Evolutionary conservation across 148 eudicot genomes (phyloP).

Genomic region (Talinum fruticosum): DNA sequence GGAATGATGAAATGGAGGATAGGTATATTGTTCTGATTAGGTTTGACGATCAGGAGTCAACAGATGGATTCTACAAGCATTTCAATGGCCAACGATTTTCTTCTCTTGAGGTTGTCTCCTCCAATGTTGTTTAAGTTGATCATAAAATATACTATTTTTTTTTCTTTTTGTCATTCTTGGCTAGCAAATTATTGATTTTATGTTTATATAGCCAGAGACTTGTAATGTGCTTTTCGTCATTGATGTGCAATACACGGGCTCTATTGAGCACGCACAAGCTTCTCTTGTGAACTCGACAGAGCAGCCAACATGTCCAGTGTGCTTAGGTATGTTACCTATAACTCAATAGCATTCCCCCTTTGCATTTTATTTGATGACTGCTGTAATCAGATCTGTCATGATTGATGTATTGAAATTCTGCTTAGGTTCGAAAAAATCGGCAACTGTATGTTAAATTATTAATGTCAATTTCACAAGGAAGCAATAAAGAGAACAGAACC

Average conservation of each 20-base stretch:
- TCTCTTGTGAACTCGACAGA: constrained; percentile 63
- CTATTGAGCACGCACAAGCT: constrained; percentile 67
- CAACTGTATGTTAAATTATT: neutral
- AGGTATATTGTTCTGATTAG: constrained; percentile 69
- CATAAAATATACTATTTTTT: neutral
- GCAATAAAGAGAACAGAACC: neutral
- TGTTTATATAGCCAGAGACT: constrained; percentile 57
- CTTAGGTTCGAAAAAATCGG: neutral
- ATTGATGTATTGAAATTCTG: neutral
- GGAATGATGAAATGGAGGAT: constrained; percentile 89
- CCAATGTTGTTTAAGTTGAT: constrained; percentile 1
- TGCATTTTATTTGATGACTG: neutral
- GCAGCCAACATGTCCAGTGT: constrained; percentile 88
- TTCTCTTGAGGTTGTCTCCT: constrained; percentile 75
- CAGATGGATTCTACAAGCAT: constrained; percentile 82
- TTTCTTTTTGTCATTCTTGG: neutral
- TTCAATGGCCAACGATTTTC: constrained; percentile 72
- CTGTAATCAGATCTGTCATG: neutral
- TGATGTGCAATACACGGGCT: constrained; percentile 89
- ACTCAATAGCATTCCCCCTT: neutral
- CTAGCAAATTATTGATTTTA: constrained; percentile 10
- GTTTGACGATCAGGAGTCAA: constrained; percentile 65
- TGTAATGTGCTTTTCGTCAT: constrained; percentile 68
- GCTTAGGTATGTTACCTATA: constrained; percentile 57
- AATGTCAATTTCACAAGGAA: neutral